These are phyloP conservation scores for Crithidia bombi DNA, from an alignment of 208 protist genomes.

Conservation along the genomic window DNA sequence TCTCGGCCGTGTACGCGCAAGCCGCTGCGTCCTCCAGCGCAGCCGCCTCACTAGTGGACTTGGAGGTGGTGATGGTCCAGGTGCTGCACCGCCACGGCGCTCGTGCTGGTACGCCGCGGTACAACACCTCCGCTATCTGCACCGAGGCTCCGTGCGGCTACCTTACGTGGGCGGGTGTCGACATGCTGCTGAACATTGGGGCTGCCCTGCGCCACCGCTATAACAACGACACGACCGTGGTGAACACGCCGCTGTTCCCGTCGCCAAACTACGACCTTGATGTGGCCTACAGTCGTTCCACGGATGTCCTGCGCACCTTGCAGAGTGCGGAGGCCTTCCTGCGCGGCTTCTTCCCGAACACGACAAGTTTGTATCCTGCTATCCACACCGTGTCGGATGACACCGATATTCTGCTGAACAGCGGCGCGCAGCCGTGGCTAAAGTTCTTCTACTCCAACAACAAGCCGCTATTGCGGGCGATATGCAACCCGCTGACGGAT, in stretches of 20 bases:
- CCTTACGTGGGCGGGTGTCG: slow-evolving; percentile 41
- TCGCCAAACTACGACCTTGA: slow-evolving; percentile 50
- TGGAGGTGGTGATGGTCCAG: slow-evolving; percentile 40
- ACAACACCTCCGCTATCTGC: slow-evolving; percentile 50
- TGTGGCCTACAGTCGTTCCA: slow-evolving; percentile 62
- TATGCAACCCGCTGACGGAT: slow-evolving; percentile 47
- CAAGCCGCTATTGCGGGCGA: slow-evolving; percentile 28
- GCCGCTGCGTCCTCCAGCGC: background rate
- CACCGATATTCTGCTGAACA: slow-evolving; percentile 48
- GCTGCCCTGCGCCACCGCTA: slow-evolving; percentile 47
- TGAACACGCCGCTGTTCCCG: slow-evolving; percentile 37
- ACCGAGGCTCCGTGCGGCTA: slow-evolving; percentile 51
- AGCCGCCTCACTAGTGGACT: slow-evolving; percentile 2
- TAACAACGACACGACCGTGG: slow-evolving; percentile 35
- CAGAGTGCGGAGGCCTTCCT: slow-evolving; percentile 63
- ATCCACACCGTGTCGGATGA: slow-evolving; percentile 45
- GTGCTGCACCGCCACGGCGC: slow-evolving; percentile 68
- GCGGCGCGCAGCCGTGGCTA: slow-evolving; percentile 29
- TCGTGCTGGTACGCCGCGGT: slow-evolving; percentile 23
- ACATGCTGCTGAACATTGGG: slow-evolving; percentile 52
- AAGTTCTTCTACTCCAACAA: slow-evolving; percentile 33
- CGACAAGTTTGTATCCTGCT: slow-evolving; percentile 42
- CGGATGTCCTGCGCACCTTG: slow-evolving; percentile 59
- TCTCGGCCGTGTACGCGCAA: slow-evolving; percentile 10
- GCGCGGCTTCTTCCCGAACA: slow-evolving; percentile 49